Evolutionary conservation across 2,329 filamentous ascomycete genomes (phyloP).

Genomic region (Ophiostoma perfectum): DNA sequence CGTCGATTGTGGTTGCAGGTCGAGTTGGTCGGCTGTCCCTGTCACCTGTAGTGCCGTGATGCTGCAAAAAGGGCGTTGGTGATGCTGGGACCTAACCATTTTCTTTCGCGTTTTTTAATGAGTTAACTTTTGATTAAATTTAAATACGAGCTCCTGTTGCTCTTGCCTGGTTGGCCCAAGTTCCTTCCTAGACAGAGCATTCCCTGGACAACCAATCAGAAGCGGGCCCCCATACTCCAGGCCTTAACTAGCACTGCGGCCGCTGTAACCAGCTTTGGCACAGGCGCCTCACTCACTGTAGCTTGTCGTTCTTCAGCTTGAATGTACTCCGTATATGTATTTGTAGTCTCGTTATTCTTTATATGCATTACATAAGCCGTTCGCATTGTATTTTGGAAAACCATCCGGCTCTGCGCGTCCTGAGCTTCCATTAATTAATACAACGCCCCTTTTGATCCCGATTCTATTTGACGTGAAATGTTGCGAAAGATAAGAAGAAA

Average conservation of each 20-base stretch:
- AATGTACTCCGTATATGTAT: not conserved
- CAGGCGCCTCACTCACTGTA: not conserved
- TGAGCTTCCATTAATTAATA: not conserved
- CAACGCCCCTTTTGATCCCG: not conserved
- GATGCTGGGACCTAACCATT: slow-evolving; percentile 14
- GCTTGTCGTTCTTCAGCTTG: not conserved
- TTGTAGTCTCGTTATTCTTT: not conserved
- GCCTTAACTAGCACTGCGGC: too few relatives aligned
- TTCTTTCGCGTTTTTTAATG: slow-evolving; percentile 23
- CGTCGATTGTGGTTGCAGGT: slow-evolving; percentile 1
- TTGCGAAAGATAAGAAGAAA: not conserved
- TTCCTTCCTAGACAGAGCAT: not conserved
- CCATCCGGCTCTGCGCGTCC: not conserved
- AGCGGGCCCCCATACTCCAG: not conserved
- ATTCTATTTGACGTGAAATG: not conserved
- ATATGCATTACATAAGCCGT: not conserved
- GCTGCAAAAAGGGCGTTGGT: slow-evolving; percentile 4
- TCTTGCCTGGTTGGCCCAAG: slow-evolving; percentile 2
- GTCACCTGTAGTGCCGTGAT: slow-evolving; percentile 9
- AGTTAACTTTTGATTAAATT: slow-evolving; percentile 19
- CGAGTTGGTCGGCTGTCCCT: slow-evolving; percentile 1
- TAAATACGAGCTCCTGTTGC: slow-evolving; percentile 9
- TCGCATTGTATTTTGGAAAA: not conserved
- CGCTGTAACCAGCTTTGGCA: not conserved
- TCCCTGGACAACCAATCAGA: not conserved